phyloP scores from a whole-genome alignment of 805 yeast species.

The Candida sithepensis region DNA sequence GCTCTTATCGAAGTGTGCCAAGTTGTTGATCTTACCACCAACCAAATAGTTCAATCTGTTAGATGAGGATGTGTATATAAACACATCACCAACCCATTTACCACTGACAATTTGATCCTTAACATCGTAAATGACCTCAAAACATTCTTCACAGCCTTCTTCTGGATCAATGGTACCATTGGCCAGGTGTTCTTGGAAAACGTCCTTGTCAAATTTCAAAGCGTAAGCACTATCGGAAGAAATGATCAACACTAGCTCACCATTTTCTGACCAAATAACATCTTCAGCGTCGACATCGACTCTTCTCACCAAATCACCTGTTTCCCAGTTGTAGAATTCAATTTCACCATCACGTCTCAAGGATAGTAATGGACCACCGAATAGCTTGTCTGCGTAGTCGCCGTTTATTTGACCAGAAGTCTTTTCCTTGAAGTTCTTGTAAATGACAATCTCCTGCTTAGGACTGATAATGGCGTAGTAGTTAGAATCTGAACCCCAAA shows the following conservation, averaged over 20 bases:
- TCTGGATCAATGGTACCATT: slow-evolving; percentile 61
- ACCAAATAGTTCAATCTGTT: slow-evolving; percentile 91
- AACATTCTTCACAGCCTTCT: slow-evolving; percentile 85
- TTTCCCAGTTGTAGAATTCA: slow-evolving; percentile 91
- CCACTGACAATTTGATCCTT: slow-evolving; percentile 83
- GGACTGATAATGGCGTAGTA: slow-evolving; percentile 80
- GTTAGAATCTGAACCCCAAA: slow-evolving; percentile 91
- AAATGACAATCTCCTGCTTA: slow-evolving; percentile 60
- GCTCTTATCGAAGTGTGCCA: slow-evolving; percentile 88
- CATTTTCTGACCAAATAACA: slow-evolving; percentile 90
- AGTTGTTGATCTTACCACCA: slow-evolving; percentile 88
- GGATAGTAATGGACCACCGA: slow-evolving; percentile 86
- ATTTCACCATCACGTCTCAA: slow-evolving; percentile 81
- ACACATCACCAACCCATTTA: slow-evolving; percentile 96
- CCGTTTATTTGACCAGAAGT: slow-evolving; percentile 58
- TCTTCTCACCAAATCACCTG: slow-evolving; percentile 78
- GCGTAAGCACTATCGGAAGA: slow-evolving; percentile 74
- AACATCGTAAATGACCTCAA: slow-evolving; percentile 80
- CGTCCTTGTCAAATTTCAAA: slow-evolving; percentile 66
- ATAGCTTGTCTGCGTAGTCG: slow-evolving; percentile 74
- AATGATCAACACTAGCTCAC: slow-evolving; percentile 78
- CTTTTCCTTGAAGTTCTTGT: slow-evolving; percentile 81
- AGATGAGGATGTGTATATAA: slow-evolving; percentile 81
- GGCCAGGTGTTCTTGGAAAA: slow-evolving; percentile 59
- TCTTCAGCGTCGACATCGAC: slow-evolving; percentile 83